phyloP scores from a whole-genome alignment of 495 filamentous ascomycete genomes.

The Pseudomonodictys pantanalensis region DNA sequence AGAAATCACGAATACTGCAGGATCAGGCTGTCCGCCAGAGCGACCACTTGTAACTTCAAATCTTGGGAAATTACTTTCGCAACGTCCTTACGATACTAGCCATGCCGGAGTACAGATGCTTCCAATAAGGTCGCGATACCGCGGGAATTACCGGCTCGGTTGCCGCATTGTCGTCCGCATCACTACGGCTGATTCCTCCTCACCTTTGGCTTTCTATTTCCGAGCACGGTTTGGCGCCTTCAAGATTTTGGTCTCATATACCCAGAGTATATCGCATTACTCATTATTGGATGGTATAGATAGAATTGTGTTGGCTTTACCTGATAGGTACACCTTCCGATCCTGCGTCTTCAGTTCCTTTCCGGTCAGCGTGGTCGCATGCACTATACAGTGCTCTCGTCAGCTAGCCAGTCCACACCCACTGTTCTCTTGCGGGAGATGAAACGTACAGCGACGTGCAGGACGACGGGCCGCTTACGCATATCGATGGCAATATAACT shows the following conservation, averaged over 20 bases:
- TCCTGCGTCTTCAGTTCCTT: neutral
- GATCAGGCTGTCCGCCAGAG: neutral
- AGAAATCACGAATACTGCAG: slow-evolving; percentile 4
- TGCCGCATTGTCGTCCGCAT: neutral
- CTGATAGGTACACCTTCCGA: neutral
- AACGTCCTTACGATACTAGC: neutral
- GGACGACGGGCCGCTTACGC: slow-evolving; percentile 14
- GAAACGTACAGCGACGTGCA: slow-evolving; percentile 18
- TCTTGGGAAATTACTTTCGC: slow-evolving; percentile 23
- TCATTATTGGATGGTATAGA: slow-evolving; percentile 27
- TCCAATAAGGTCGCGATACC: slow-evolving; percentile 1
- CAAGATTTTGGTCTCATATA: slow-evolving; percentile 25
- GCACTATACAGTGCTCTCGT: slow-evolving; percentile 26
- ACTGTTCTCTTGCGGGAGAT: slow-evolving; percentile 1
- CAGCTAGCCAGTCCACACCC: slow-evolving; percentile 6
- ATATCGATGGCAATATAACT: slow-evolving; percentile 9
- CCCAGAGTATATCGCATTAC: slow-evolving; percentile 17
- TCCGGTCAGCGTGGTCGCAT: slow-evolving; percentile 2
- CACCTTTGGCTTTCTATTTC: slow-evolving; percentile 17
- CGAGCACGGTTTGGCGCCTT: slow-evolving; percentile 8
- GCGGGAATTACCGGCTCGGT: slow-evolving; percentile 17
- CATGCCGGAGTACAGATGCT: neutral
- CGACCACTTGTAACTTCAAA: slow-evolving; percentile 2
- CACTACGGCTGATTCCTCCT: slow-evolving; percentile 20
- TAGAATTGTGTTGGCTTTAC: slow-evolving; percentile 21